Base-by-base conservation (phyloP, 2,329 filamentous ascomycete genomes). In the Sporothrix curviconia region DNA sequence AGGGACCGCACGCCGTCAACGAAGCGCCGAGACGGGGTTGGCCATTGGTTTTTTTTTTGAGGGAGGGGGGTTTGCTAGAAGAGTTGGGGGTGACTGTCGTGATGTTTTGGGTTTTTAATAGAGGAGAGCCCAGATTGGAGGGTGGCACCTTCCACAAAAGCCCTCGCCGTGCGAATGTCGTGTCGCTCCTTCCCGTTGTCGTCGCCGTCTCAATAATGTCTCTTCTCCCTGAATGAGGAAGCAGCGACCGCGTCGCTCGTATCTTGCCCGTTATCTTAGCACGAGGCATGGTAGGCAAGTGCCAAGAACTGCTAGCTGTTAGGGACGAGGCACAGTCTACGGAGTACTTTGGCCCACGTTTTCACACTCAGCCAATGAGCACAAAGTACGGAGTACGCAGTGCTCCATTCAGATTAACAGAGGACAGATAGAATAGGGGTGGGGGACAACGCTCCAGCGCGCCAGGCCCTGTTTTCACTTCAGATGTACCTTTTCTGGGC, bases 1-100 rank as follows among this genome's bases (percentile, higher is more conserved):
- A 50, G 44, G 2, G 53, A 37, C 40, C 53, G 47, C 40, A 59
- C 46, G 25, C 57, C 40, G 28, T 59, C 14, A 11, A 47, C 46
- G n/a, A 19, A 59, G 34, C 6, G 53, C 40, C 19, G 40, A 32
- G n/a, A 51, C 7, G 15, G 34, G 19, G 34, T 19, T 34, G 8
- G 34, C 22, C 49, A 51, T 51, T 30, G 46, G n/a, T n/a, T n/a
- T n/a, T n/a, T n/a, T n/a, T n/a, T n/a, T n/a, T n/a, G n/a, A n/a
- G n/a, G n/a, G n/a, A n/a, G n/a, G n/a, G n/a, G n/a, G n/a, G n/a
- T n/a, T n/a, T n/a, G n/a, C n/a, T n/a, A n/a, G n/a, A n/a, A n/a
- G n/a, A n/a, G n/a, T n/a, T n/a, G n/a, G n/a, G n/a, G n/a, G n/a
- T n/a, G n/a, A n/a, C n/a, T n/a, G n/a, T n/a, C n/a, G n/a, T n/a